These are phyloP conservation scores for Hermanozyma aechmeae DNA, from an alignment of 805 yeast genomes.

Conservation along the genomic window DNA sequence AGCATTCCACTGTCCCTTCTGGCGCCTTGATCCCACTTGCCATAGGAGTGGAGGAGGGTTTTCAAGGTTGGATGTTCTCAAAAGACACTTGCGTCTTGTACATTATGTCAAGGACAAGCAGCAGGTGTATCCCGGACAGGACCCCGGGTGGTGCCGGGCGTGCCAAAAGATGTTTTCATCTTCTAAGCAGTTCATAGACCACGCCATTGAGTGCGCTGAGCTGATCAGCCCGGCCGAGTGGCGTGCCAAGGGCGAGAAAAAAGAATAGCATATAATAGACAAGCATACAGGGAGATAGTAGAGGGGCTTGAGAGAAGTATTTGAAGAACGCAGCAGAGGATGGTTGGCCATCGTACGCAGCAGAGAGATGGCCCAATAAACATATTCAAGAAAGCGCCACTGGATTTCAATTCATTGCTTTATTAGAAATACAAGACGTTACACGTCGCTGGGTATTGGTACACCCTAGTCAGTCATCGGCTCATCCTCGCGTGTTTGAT, in stretches of 20 bases:
- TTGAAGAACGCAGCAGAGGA: no score
- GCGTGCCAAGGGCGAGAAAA: no score
- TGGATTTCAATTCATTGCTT: no score
- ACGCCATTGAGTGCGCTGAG: constrained; percentile 54
- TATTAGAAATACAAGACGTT: no score
- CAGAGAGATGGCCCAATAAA: no score
- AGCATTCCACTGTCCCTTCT: constrained; percentile 62
- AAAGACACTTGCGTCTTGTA: constrained; percentile 61
- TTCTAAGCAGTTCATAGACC: constrained; percentile 52
- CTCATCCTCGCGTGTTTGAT: constrained; percentile 6
- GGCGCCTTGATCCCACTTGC: constrained; percentile 60
- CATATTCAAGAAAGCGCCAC: no score
- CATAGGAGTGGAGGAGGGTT: constrained; percentile 73
- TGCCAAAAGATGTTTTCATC: constrained; percentile 50
- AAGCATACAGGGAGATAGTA: no score
- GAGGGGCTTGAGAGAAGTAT: no score
- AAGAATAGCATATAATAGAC: no score
- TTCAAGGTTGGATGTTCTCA: constrained; percentile 63
- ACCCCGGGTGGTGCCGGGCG: constrained; percentile 59
- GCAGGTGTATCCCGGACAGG: constrained; percentile 21
- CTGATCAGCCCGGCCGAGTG: constrained; percentile 6
- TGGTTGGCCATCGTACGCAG: no score
- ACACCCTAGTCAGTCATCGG: no score
- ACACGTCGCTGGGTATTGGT: no score
- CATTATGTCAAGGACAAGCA: constrained; percentile 49